A percentile compares a stretch with the other conserved stretches of the same genome.
Evolutionary conservation across 371 early-diverging fungal species (phyloP).

Genomic region (Mucor piriformis): DNA sequence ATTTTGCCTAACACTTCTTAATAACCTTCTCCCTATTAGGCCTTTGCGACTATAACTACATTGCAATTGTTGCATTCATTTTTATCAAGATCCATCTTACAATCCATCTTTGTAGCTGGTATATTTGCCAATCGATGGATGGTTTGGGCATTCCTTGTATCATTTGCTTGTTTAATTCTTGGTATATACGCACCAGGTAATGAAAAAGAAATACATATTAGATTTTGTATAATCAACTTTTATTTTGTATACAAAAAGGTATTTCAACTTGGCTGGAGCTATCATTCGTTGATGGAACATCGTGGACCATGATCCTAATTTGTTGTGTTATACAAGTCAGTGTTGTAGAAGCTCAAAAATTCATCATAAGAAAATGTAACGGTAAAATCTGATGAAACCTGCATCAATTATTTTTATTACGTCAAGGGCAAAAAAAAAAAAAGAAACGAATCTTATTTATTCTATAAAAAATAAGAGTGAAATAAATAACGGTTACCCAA

Average conservation of each 20-base stretch:
- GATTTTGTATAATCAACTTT: no score
- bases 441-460: conserved; percentile 49
- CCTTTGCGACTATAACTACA: conserved; percentile 77
- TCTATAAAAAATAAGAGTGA: conserved; percentile 17
- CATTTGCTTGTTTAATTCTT: conserved; percentile 66
- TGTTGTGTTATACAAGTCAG: not conserved
- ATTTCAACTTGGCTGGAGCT: conserved; percentile 4
- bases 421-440: not conserved
- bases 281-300: conserved; percentile 1
- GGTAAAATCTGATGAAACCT: conserved; percentile 3
- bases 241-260: conserved; percentile 1
- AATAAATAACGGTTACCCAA: no score
- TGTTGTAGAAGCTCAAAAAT: not conserved
- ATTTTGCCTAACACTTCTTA: no score
- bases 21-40: conserved; percentile 42
- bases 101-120: conserved; percentile 72
- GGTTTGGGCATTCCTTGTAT: conserved; percentile 72
- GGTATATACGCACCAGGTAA: conserved; percentile 79
- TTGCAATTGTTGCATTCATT: conserved; percentile 85
- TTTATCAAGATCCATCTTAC: conserved; percentile 67
- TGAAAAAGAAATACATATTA: no score
- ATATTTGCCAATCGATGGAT: conserved; percentile 78
- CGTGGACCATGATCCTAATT: conserved; percentile 2
- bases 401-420: not conserved
- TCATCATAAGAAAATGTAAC: not conserved